Evolutionary conservation across 495 filamentous ascomycete genomes (phyloP).

Genomic region (Aspergillus nidulans): DNA sequence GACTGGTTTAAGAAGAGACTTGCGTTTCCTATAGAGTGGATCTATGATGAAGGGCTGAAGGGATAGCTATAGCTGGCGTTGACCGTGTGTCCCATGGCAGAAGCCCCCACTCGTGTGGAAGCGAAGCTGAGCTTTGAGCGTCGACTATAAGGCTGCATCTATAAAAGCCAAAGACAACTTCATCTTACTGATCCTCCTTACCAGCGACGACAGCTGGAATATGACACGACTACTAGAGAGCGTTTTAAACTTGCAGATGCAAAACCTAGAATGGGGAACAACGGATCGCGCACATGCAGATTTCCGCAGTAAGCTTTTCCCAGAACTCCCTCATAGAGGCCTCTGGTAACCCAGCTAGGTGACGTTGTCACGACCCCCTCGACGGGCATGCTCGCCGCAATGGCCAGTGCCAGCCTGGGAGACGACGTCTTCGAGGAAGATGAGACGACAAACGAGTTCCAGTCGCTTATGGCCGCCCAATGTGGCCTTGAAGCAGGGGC

Average conservation of each 20-base stretch:
- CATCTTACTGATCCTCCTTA: no score
- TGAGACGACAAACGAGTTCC: background rate
- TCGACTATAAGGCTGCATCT: no score
- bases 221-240: background rate
- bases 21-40: no score
- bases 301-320: background rate
- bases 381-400: background rate
- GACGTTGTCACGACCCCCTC: background rate
- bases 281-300: background rate
- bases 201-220: background rate
- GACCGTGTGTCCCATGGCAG: no score
- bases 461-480: background rate
- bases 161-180: no score
- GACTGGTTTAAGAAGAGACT: no score
- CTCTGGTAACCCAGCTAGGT: background rate
- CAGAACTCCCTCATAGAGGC: background rate
- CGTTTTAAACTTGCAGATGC: background rate
- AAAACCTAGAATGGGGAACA: background rate
- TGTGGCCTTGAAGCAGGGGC: background rate
- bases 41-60: no score
- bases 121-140: no score
- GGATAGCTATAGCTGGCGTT: no score
- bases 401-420: background rate
- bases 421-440: conserved; percentile 3
- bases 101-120: no score